Percentiles rank a stretch among this genome's conserved stretches.
Conservation (phyloP, 805 yeast species). For the Jamesozyma gamospora region DNA sequence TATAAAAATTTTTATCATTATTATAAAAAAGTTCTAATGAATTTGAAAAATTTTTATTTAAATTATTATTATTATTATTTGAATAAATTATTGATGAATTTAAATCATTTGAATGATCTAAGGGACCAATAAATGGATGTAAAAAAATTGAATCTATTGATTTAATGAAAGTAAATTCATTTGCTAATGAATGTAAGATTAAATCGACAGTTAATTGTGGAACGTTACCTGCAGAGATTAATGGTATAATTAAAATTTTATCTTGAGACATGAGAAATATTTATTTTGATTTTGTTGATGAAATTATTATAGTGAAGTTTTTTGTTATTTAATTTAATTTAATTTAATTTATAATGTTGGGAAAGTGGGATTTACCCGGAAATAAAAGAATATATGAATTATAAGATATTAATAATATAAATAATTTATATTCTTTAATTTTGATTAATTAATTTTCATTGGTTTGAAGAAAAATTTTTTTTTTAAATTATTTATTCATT, state of each 20-base stretch:
- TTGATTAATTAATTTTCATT: too few species aligned
- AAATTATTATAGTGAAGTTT: too few species aligned
- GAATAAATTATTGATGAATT: constrained; percentile 10
- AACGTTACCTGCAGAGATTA: constrained; percentile 80
- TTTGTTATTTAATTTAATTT: too few species aligned
- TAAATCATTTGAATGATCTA: constrained; percentile 36
- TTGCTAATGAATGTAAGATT: constrained; percentile 39
- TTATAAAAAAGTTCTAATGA: constrained; percentile 57
- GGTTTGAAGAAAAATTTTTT: too few species aligned
- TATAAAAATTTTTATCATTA: constrained; percentile 33
- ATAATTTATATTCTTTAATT: too few species aligned
- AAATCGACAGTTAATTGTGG: constrained; percentile 78
- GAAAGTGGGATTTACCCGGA: neutral
- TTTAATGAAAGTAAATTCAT: constrained; percentile 40
- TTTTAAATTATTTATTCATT: too few species aligned
- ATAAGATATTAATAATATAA: too few species aligned
- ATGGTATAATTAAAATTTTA: constrained; percentile 45
- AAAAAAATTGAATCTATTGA: constrained; percentile 49
- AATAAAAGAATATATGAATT: too few species aligned
- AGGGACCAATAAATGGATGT: constrained; percentile 79
- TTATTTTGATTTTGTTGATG: too few species aligned
- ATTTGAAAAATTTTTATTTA: constrained; percentile 35
- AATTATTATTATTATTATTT: constrained; percentile 3
- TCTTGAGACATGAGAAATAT: neutral
- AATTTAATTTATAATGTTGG: too few species aligned